phyloP scores from a whole-genome alignment of 352 stramenopile genomes.

The Globisporangium takayamanum region DNA sequence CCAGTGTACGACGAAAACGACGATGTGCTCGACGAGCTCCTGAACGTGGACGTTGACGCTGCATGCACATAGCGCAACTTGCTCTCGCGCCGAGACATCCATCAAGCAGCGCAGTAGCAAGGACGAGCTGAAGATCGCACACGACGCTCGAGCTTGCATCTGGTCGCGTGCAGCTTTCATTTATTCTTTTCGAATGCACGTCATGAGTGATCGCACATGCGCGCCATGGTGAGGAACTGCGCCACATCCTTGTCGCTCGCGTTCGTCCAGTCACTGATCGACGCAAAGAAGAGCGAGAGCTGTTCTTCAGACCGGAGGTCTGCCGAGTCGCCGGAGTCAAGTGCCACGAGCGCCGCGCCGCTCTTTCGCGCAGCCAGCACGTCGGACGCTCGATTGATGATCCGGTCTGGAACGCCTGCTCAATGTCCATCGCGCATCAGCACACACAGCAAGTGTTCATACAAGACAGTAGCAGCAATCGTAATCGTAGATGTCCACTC shows the following conservation, averaged over 20 bases:
- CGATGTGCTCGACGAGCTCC: constrained; percentile 37
- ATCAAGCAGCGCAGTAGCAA: not conserved
- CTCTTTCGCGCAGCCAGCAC: constrained; percentile 30
- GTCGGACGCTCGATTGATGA: constrained; percentile 41
- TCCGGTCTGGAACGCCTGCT: constrained; percentile 34
- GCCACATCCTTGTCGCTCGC: constrained; percentile 31
- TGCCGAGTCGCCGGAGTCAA: constrained; percentile 15
- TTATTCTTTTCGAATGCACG: not conserved
- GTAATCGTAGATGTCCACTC: not conserved
- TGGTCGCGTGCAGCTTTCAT: too few species aligned
- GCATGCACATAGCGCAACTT: constrained; percentile 4
- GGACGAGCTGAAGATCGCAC: not conserved
- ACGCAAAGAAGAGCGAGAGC: constrained; percentile 35
- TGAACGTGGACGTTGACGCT: constrained; percentile 49
- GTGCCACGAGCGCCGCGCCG: constrained; percentile 17
- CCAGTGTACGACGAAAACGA: constrained; percentile 13
- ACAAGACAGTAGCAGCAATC: too few species aligned
- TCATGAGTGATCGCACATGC: constrained; percentile 25
- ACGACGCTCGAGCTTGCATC: too few species aligned
- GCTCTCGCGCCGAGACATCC: too few species aligned
- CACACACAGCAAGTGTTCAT: not conserved
- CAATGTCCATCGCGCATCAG: not conserved
- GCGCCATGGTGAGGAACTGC: constrained; percentile 49
- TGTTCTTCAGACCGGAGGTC: constrained; percentile 38
- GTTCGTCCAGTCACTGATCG: constrained; percentile 43